Evolutionary conservation across 1,139 yeast species (phyloP).

Genomic region (Nakaseomyces delphensis): DNA sequence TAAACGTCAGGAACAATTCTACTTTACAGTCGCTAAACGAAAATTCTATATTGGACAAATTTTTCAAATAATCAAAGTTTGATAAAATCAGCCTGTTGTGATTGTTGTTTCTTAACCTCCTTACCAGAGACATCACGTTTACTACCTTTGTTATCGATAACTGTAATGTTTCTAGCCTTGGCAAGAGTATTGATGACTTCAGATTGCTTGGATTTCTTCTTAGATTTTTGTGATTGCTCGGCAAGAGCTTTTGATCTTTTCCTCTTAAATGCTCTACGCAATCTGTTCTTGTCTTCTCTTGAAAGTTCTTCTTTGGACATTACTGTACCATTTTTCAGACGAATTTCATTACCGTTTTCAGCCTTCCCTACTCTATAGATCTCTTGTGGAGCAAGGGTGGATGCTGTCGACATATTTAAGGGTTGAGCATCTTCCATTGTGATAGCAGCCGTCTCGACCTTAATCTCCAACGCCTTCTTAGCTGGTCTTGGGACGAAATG

Average conservation of each 20-base stretch:
- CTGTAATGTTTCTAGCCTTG: slow-evolving; percentile 67
- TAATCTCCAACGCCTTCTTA: slow-evolving; percentile 68
- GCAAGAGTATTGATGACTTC: slow-evolving; percentile 66
- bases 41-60: not conserved
- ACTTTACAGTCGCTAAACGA: not conserved
- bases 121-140: slow-evolving; percentile 68
- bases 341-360: slow-evolving; percentile 50
- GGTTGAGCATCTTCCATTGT: slow-evolving; percentile 97
- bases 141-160: slow-evolving; percentile 71
- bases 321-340: slow-evolving; percentile 71
- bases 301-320: slow-evolving; percentile 77
- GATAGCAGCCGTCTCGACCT: slow-evolving; percentile 71
- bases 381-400: slow-evolving; percentile 94
- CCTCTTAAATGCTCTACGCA: slow-evolving; percentile 81
- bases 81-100: slow-evolving; percentile 4
- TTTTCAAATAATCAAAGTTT: slow-evolving; percentile 1
- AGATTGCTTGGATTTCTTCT: slow-evolving; percentile 50
- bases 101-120: slow-evolving; percentile 36
- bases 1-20: not conserved
- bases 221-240: slow-evolving; percentile 33
- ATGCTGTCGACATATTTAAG: slow-evolving; percentile 60
- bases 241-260: slow-evolving; percentile 53
- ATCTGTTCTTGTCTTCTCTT: slow-evolving; percentile 77
- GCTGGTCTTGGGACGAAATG: slow-evolving; percentile 90
- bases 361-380: slow-evolving; percentile 56